Conservation (phyloP, 768 basidiomycete genomes). For the Mrakia frigida region DNA sequence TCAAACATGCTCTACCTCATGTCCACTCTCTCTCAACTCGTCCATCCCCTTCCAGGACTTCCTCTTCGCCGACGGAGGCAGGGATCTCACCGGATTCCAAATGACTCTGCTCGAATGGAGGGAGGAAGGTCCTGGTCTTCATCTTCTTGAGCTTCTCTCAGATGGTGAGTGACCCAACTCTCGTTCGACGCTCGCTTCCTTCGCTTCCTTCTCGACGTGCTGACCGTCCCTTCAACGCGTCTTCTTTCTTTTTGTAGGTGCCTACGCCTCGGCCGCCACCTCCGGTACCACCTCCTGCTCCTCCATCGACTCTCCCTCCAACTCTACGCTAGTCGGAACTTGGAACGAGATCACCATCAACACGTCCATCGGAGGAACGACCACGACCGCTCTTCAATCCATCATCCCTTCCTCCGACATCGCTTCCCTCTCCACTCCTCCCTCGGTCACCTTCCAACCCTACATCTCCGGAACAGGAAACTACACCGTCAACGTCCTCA, state of each 20-base stretch:
- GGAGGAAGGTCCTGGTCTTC: constrained; percentile 73
- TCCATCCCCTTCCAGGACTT: constrained; percentile 88
- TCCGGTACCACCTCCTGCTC: constrained; percentile 71
- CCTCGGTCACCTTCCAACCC: constrained; percentile 81
- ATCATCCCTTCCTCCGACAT: constrained; percentile 56
- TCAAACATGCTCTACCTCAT: constrained; percentile 66
- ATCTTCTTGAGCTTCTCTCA: constrained; percentile 85
- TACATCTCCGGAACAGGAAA: constrained; percentile 83
- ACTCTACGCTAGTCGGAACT: constrained; percentile 57
- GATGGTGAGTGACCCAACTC: constrained; percentile 53
- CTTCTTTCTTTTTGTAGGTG: constrained; percentile 41
- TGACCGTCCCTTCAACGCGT: not conserved
- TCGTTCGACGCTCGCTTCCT: no score
- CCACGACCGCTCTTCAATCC: constrained; percentile 66
- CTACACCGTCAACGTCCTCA: constrained; percentile 75
- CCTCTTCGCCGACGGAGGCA: constrained; percentile 57
- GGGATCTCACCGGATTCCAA: constrained; percentile 78
- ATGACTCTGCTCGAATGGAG: constrained; percentile 70
- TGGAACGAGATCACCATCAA: constrained; percentile 64
- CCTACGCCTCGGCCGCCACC: constrained; percentile 70
- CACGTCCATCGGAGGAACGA: constrained; percentile 75
- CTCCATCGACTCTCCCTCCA: constrained; percentile 59
- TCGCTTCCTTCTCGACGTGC: not conserved
- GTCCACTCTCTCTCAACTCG: constrained; percentile 73
- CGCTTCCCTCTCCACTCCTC: constrained; percentile 84